A percentile compares a stretch with the other conserved stretches of the same genome.
Evolutionary conservation across 441 rosid genomes (phyloP).

Genomic region (Theobroma grandiflorum): DNA sequence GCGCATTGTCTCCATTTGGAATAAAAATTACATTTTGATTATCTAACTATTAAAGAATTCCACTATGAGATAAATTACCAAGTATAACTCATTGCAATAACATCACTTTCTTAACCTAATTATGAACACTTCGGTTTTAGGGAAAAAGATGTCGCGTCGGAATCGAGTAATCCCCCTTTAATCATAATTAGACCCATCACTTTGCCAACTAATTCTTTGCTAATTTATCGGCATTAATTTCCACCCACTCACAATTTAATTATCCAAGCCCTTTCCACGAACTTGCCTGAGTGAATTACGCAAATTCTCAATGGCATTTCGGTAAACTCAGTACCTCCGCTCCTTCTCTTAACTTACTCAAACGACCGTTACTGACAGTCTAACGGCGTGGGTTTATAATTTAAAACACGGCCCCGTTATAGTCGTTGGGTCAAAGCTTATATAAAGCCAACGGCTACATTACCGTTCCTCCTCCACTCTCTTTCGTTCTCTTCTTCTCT

Average conservation of each 20-base stretch:
- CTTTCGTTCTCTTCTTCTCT: not conserved
- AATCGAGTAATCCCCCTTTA: not conserved
- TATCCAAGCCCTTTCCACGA: not conserved
- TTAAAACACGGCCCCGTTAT: constrained; percentile 26
- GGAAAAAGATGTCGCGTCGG: not conserved
- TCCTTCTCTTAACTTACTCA: constrained; percentile 8
- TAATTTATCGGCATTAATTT: not conserved
- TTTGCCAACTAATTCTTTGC: not conserved
- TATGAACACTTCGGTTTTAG: not conserved
- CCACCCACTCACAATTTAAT: not conserved
- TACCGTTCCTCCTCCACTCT: constrained; percentile 12
- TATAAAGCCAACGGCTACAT: constrained; percentile 59
- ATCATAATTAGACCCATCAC: not conserved
- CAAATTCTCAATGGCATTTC: not conserved
- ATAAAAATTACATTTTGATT: not conserved
- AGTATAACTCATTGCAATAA: too few species aligned
- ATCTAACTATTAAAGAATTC: too few species aligned
- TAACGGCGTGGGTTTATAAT: constrained; percentile 30
- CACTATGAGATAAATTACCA: too few species aligned
- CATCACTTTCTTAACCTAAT: not conserved
- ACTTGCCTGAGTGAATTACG: not conserved
- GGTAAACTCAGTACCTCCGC: not conserved
- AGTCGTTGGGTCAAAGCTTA: constrained; percentile 41
- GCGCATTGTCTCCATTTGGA: too few species aligned
- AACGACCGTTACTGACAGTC: constrained; percentile 19